Conservation (phyloP, 2,329 filamentous ascomycete genomes). For the Penicillium sp. region DNA sequence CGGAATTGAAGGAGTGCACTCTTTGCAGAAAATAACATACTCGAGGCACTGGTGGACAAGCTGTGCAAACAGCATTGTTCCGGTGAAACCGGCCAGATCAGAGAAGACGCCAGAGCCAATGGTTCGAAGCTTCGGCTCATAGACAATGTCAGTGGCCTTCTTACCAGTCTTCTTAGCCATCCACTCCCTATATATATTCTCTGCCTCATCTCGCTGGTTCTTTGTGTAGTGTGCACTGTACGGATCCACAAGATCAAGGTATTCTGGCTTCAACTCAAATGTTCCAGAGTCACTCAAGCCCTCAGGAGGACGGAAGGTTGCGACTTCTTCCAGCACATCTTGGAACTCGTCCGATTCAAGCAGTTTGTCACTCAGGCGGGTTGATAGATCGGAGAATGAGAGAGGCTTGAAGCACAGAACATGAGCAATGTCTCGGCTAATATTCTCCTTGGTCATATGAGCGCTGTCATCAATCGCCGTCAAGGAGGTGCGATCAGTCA, state of each 20-base stretch:
- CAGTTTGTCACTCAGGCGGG: constrained; percentile 82
- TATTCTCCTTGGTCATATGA: constrained; percentile 63
- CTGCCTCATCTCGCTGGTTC: constrained; percentile 94
- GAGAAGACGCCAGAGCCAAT: constrained; percentile 78
- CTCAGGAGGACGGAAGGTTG: constrained; percentile 85
- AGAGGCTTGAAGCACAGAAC: constrained; percentile 95
- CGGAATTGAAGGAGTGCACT: constrained; percentile 72
- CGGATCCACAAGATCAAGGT: constrained; percentile 84
- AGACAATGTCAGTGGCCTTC: constrained; percentile 78
- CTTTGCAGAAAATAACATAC: constrained; percentile 71
- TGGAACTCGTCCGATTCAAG: constrained; percentile 89
- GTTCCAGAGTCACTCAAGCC: constrained; percentile 89
- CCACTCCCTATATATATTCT: constrained; percentile 82
- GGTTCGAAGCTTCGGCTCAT: constrained; percentile 77
- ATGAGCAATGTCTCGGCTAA: constrained; percentile 88
- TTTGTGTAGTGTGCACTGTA: constrained; percentile 96
- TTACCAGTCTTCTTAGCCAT: constrained; percentile 86
- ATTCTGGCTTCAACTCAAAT: constrained; percentile 86
- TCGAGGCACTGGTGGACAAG: constrained; percentile 85
- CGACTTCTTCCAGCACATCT: constrained; percentile 79
- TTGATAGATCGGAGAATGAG: constrained; percentile 87
- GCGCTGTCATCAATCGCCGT: constrained; percentile 38
- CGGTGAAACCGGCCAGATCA: constrained; percentile 74
- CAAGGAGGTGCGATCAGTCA: constrained; percentile 84
- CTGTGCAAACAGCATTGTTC: constrained; percentile 82